phyloP scores from a whole-genome alignment of 2,329 filamentous ascomycete genomes.

The Aspergillus jensenii region DNA sequence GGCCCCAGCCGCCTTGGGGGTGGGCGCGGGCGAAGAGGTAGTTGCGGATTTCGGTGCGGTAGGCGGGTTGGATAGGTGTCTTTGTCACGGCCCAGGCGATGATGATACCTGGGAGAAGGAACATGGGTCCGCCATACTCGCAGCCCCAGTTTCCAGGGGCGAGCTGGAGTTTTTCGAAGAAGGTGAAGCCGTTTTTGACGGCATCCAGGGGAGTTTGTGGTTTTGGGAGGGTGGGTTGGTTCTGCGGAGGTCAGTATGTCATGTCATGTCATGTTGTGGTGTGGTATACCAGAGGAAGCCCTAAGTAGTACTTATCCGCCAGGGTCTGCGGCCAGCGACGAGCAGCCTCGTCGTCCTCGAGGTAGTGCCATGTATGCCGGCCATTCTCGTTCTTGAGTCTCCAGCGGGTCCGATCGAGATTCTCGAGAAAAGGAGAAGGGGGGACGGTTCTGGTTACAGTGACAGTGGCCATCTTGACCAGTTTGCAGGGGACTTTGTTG shows the following conservation, averaged over 20 bases:
- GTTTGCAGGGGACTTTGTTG: background rate
- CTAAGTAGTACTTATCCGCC: slow-evolving; percentile 85
- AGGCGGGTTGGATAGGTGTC: slow-evolving; percentile 76
- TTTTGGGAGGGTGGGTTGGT: slow-evolving; percentile 68
- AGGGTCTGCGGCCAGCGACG: slow-evolving; percentile 79
- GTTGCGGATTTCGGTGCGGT: slow-evolving; percentile 84
- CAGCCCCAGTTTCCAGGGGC: slow-evolving; percentile 91
- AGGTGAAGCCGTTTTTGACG: slow-evolving; percentile 77
- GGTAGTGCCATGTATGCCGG: slow-evolving; percentile 90
- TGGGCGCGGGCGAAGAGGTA: slow-evolving; percentile 85
- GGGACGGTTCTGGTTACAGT: background rate
- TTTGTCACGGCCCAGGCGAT: slow-evolving; percentile 86
- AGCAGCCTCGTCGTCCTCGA: slow-evolving; percentile 68
- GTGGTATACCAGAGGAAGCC: slow-evolving; percentile 67
- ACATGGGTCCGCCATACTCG: slow-evolving; percentile 98
- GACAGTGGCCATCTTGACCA: background rate
- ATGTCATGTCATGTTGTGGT: background rate
- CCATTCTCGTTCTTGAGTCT: slow-evolving; percentile 78
- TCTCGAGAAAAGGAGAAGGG: background rate
- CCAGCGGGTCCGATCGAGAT: slow-evolving; percentile 54
- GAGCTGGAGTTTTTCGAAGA: slow-evolving; percentile 87
- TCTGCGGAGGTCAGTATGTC: slow-evolving; percentile 48
- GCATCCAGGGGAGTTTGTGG: slow-evolving; percentile 73
- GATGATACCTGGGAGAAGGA: slow-evolving; percentile 81
- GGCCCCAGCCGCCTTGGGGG: slow-evolving; percentile 92